Evolutionary conservation across 2,329 filamentous ascomycete species (phyloP), one percentile per base, ranked within the genome.

Genomic region (Paracoccidioides lutzii): DNA sequence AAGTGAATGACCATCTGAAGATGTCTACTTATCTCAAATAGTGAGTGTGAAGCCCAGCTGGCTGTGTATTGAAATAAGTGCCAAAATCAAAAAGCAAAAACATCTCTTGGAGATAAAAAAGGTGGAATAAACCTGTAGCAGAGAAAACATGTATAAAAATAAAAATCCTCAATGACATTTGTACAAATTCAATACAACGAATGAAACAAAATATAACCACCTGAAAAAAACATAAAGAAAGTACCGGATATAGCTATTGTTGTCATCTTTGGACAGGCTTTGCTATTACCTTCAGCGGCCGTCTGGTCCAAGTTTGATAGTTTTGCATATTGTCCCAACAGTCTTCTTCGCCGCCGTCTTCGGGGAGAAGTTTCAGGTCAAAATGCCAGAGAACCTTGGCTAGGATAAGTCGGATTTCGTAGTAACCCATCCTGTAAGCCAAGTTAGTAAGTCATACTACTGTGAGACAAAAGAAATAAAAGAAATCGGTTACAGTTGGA

Each of bases 311-410:
- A 12, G 53, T 57, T 32, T 57, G 56, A 46, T 57, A 57, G 22
- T 57, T 57, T 9, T 41, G 45, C 28, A 55, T 52, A 30, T 53
- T 45, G 49, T 57, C 56, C 56, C 53, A 57, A 22, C 15, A 55
- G 42, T 52, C 56, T 7, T 51, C 22, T 10, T 43, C 53, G 9
- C 52, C 52, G 22, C 53, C 56, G 14, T 49, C 56, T 40, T 52
- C 53, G 12, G 52, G 52, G 7, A 54, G 32, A 43, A 58, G 50
- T 42, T 58, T 30, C 35, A 58, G 51, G 28, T 58, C 51, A 54
- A 56, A 58, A 33, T 58, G 51, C 57, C 57, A 58, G 37, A 58
- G 54, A 3, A 58, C 40, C 41, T 56, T 56, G 12, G 57, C 12
- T 14, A 56, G 9, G 7, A 58, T 54, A n/a, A 56, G 51, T 33